phyloP scores from a whole-genome alignment of 1,284 basidiomycete genomes.

The Austroboletus rostrupii region DNA sequence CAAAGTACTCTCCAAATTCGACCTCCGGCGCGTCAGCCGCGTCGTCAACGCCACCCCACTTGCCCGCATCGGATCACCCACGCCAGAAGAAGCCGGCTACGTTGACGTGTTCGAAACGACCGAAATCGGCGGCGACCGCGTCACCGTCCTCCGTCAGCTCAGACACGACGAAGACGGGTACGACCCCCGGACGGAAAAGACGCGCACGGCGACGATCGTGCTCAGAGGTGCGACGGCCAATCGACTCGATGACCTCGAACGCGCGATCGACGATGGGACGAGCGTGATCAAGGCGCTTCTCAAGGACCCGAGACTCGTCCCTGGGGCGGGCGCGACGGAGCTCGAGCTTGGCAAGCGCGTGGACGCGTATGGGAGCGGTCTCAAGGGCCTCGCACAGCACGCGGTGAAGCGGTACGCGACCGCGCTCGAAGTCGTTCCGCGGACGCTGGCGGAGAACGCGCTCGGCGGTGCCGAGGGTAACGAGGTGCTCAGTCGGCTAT shows the following conservation, averaged over 20 bases:
- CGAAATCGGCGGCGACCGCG: conserved; percentile 97
- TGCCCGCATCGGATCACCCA: conserved; percentile 92
- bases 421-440: conserved; percentile 89
- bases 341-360: conserved; percentile 85
- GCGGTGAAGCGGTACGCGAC: conserved; percentile 88
- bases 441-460: conserved; percentile 95
- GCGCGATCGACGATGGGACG: conserved; percentile 95
- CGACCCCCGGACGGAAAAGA: conserved; percentile 57
- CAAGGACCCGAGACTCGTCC: conserved; percentile 87
- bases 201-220: conserved; percentile 90
- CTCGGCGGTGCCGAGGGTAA: conserved; percentile 87
- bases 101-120: conserved; percentile 94
- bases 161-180: conserved; percentile 56
- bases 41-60: conserved; percentile 96
- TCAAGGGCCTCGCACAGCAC: conserved; percentile 92
- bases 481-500: conserved; percentile 84
- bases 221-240: conserved; percentile 96
- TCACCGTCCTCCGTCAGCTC: conserved; percentile 94
- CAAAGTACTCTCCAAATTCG: conserved; percentile 98
- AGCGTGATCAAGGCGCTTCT: conserved; percentile 94
- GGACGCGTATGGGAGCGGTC: conserved; percentile 82
- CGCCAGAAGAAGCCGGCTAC: conserved; percentile 92
- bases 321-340: conserved; percentile 94
- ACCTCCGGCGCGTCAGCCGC: conserved; percentile 89
- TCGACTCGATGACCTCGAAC: conserved; percentile 91